Evolutionary conservation across 2,329 filamentous ascomycete genomes (phyloP), one percentile per base, ranked within the genome.

Genomic region (Beauveria scarabaeidicola): DNA sequence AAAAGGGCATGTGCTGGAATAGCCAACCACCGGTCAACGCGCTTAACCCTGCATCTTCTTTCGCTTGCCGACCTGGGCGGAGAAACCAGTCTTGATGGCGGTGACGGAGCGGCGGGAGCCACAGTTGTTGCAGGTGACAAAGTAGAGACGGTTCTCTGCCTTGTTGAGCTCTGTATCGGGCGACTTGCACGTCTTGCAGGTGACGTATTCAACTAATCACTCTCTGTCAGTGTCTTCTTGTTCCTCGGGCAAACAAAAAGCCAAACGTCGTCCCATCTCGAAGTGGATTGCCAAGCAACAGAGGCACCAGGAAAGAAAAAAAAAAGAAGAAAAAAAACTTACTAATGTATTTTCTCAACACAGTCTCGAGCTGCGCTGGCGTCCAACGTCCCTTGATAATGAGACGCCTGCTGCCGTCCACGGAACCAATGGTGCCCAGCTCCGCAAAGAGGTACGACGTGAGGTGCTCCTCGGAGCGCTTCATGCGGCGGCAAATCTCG

Each of bases 381-480:
- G 97, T 93, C 89, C 99, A 99, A 72, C 94, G 90, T 81, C 94
- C 94, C 83, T 96, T 97, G 84, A 99, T 99, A 72, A 99, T 92
- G 69, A 99, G 77, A 72, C 93, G 87, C 75, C 91, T 86, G 77
- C 84, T 90, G 68, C 93, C 94, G 78, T 97, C 94, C 59, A 96
- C 91, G 73, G 90, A 95, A 74, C 94, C 94, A 72, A 86, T 95
- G 66, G 94, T 99, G 81, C 94, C 94, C 86, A 99, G 84, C 77
- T 99, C 94, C 66, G 94, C 92, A 77, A 99, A 97, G 65, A 99
- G 78, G 80, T 97, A 97, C 69, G 93, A 88, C 57, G 91, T 97
- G 66, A 99, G 89, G 79, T 97, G 94, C 78, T 99, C 94, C 72
- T 97, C 93, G 64, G 90, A 92, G 75, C 94, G 86, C 87, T 99